Conservation (phyloP, 495 filamentous ascomycete genomes). For the Ascodesmis nigricans region DNA sequence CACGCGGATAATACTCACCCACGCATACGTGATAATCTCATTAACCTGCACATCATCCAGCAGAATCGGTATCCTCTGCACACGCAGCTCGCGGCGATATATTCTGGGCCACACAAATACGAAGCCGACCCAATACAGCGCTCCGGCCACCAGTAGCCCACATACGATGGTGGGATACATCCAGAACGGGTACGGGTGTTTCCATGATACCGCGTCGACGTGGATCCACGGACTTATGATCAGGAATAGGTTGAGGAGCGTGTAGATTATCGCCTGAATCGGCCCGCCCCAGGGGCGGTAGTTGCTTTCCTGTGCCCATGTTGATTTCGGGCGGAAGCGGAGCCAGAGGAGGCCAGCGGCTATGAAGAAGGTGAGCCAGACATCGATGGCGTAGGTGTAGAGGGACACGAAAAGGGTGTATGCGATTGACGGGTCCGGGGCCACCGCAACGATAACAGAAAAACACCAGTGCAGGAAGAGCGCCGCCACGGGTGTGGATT, state of each 20-base stretch:
- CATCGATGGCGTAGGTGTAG: constrained; percentile 14
- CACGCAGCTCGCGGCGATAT: constrained; percentile 7
- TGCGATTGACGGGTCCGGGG: constrained; percentile 6
- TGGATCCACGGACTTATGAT: constrained; percentile 11
- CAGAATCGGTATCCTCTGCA: constrained; percentile 10
- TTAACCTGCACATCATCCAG: constrained; percentile 9
- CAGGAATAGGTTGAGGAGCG: constrained; percentile 9
- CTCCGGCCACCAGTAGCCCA: constrained; percentile 8
- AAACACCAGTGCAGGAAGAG: constrained; percentile 27
- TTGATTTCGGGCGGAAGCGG: constrained; percentile 5
- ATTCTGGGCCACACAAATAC: constrained; percentile 9
- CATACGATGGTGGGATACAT: constrained; percentile 8
- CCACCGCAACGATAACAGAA: constrained; percentile 24
- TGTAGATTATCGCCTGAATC: constrained; percentile 10
- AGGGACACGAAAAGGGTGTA: constrained; percentile 11
- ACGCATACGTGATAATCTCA: constrained; percentile 14
- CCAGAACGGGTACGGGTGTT: too few species aligned
- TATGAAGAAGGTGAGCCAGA: constrained; percentile 15
- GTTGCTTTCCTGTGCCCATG: constrained; percentile 4
- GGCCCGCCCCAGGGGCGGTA: constrained; percentile 12
- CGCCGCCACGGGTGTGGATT: constrained; percentile 26
- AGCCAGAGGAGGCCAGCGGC: constrained; percentile 12
- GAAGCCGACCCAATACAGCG: constrained; percentile 15
- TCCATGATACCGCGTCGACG: neutral
- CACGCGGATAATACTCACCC: constrained; percentile 13